Evolutionary conservation across 1,284 basidiomycete genomes (phyloP), one percentile per base, ranked within the genome.

Genomic region (Waitea zeae): DNA sequence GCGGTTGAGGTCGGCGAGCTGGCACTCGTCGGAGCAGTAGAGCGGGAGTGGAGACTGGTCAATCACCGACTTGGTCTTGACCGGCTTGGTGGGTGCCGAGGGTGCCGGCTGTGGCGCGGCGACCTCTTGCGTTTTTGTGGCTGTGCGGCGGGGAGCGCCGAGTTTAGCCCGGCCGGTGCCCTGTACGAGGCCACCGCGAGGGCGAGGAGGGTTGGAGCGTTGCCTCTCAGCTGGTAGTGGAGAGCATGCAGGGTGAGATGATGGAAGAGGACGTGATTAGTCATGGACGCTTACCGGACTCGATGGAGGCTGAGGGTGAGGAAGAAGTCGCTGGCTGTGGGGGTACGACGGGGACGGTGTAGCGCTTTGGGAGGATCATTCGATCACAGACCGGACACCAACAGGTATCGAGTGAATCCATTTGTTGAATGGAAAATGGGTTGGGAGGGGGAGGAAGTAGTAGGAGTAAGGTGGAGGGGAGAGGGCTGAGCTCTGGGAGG

Each of bases 21-120:
- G 62, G 51, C 79, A 84, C 47, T 73, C 65, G 42, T 80, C 75
- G 2, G 78, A 82, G 55, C 79, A 84, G 55, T 83, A 84, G 41
- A 83, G 64, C 15, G 79, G 77, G 2, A 68, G 68, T 9, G 74
- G 79, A 1, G 62, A 61, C 49, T 76, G 76, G 56, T 81, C 78
- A 55, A 83, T 81, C 52, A 81, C 59, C 3, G 69, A 71, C 29
- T 69, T 66, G 31, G 62, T 59, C 44, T 68, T 68, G 22, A 62
- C 41, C 11, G 58, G 53, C 3, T 48, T 40, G 33, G 44, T 29
- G 26, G 55, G 46, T 41, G 47, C 4, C n/a, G n/a, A n/a, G n/a
- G 45, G 37, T 2, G 42, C 40, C n/a, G n/a, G n/a, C n/a, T n/a
- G n/a, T n/a, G n/a, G n/a, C n/a, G n/a, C n/a, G n/a, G n/a, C n/a